Conservation (phyloP, 768 basidiomycete genomes). For the Mycena crocata region DNA sequence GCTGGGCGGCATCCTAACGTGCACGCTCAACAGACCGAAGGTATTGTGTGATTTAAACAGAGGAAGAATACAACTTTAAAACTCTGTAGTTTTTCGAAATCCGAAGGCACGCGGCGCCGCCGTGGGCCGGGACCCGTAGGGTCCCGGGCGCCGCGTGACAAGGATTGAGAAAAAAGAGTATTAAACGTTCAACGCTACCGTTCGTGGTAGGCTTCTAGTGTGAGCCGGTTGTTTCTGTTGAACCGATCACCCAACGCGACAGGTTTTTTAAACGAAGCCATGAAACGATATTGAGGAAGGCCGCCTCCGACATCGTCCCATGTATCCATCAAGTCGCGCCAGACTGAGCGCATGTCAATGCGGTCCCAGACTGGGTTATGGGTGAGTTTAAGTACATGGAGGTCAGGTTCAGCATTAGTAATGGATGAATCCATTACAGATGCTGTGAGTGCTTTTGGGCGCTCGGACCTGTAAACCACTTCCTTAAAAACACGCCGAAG, state of each 20-base stretch:
- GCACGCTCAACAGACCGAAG: background rate
- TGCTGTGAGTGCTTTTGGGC: background rate
- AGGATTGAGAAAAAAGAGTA: background rate
- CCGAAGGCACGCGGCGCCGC: background rate
- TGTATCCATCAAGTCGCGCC: background rate
- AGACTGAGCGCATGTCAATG: background rate
- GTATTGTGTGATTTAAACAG: background rate
- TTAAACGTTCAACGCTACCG: slow-evolving; percentile 4
- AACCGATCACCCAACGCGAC: slow-evolving; percentile 6
- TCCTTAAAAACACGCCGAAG: too few relatives aligned
- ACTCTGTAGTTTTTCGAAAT: background rate
- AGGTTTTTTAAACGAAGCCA: background rate
- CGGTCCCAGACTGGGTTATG: slow-evolving; percentile 2
- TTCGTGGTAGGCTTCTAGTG: background rate
- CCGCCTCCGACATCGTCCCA: background rate
- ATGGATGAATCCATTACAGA: background rate
- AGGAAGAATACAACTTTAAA: too few relatives aligned
- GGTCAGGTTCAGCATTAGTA: background rate
- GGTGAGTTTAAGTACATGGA: slow-evolving; percentile 1
- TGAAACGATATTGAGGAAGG: background rate
- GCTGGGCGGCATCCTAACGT: background rate
- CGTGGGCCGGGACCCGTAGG: background rate
- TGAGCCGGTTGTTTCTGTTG: background rate
- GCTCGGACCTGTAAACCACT: background rate
- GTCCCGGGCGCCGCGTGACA: background rate